A percentile compares a stretch with the other conserved stretches of the same genome.
phyloP scores from a whole-genome alignment of 164 flowering plant genomes.

The Stephania cephalantha region DNA sequence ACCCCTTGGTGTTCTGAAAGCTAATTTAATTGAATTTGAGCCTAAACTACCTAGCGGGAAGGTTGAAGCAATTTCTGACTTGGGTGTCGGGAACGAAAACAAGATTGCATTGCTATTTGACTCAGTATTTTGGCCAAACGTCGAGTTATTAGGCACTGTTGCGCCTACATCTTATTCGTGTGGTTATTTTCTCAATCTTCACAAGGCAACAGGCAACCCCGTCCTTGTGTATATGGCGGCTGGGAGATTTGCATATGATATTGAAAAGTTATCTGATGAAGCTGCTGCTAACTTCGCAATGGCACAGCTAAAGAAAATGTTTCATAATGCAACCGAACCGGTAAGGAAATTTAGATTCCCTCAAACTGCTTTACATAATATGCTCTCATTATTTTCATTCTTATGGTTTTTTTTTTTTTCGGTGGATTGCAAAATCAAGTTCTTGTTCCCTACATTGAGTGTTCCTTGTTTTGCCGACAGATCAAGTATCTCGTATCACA shows the following conservation, averaged over 20 bases:
- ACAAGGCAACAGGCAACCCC: constrained; percentile 89
- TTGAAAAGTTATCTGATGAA: constrained; percentile 73
- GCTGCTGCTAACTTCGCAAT: constrained; percentile 62
- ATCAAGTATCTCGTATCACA: constrained; percentile 76
- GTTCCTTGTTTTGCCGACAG: constrained; percentile 27
- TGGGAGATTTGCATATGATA: constrained; percentile 75
- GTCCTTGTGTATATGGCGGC: constrained; percentile 93
- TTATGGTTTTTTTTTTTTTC: neutral
- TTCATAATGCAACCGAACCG: constrained; percentile 70
- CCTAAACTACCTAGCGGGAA: constrained; percentile 85
- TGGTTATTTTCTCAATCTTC: constrained; percentile 91
- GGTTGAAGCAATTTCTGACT: constrained; percentile 62
- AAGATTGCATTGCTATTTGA: constrained; percentile 77
- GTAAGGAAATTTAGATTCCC: constrained; percentile 32
- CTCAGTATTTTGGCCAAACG: constrained; percentile 82
- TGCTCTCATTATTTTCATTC: neutral
- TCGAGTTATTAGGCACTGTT: constrained; percentile 70
- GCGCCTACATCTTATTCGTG: constrained; percentile 75
- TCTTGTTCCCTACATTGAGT: neutral
- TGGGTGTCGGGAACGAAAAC: constrained; percentile 85
- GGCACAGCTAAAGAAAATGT: constrained; percentile 81
- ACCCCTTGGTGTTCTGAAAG: constrained; percentile 80
- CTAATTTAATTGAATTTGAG: constrained; percentile 68
- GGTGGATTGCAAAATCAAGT: neutral
- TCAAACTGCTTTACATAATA: neutral